Base-by-base conservation (phyloP, 768 basidiomycete genomes). In the Pleurotus citrinopileatus region DNA sequence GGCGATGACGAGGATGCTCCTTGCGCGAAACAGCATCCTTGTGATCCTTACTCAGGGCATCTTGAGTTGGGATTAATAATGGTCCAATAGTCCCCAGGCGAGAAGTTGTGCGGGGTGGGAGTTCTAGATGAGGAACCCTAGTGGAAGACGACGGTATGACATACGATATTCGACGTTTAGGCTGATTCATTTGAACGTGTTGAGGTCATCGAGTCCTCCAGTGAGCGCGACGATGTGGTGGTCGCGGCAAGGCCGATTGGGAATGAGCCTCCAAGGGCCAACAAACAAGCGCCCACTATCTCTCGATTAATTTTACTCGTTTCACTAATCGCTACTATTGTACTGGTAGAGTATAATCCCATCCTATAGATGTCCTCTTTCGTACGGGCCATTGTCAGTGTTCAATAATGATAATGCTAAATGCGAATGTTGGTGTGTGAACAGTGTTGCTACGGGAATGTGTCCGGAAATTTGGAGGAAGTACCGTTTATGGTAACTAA, bases 161-260 rank as follows among this genome's bases (percentile, higher is more conserved):
- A 67, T 95, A 97, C 52, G 94, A 94, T 25, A 97, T 83, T 63
- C 94, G 79, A 58, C 84, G 79, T 64, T 79, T 76, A 54, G 78
- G 64, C 53, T 81, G 80, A 47, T 71, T 66, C 76, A 76, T 71
- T 47, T 45, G 57, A 51, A 17, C n/a, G 20, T 8, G 9, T 34
- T 32, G 19, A 26, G 45, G 17, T 47, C 45, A 47, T 47, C n/a
- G 45, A 47, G 38, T n/a, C 38, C 17, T 40, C 38, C 13, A 7
- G 38, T 13, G 29, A 32, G 29, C 29, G 29, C 29, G 13, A 6
- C 13, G 29, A 13, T 6, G 29, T 6, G 13, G 13, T 32, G 6
- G 7, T 6, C 13, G 29, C 29, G 13, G 29, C 13, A 6, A 13
- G 13, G 29, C 7, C 6, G 29, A 6, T 6, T 32, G 6, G 29